Evolutionary conservation across 257 asterid species (phyloP), one percentile per base, ranked within the genome.

Genomic region (Solanum megistacrolobum): DNA sequence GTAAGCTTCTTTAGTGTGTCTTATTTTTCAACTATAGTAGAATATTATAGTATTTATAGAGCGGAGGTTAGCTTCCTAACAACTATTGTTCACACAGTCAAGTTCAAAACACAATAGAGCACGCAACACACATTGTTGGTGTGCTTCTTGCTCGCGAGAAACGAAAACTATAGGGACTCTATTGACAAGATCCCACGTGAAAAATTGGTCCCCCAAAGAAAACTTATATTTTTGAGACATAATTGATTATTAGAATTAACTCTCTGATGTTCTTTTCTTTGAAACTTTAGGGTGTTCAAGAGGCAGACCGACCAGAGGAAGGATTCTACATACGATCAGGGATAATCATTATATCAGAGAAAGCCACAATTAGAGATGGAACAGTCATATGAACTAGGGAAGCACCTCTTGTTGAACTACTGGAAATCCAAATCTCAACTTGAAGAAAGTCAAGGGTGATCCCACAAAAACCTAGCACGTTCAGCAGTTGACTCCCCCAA

Each of bases 301-400:
- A 96, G 92, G 98, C 98, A 25, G 96, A 94, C 88, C 88, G 97
- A 66, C 91, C 96, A 3, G 93, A 92, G 35, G 94, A 94, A 84
- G 99, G 99, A 7, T 96, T 95, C 92, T 94, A 96, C 87, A 94
- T 97, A 18, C 94, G 99, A 65, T 92, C 95, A 11, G 99, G 99
- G 87, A 92, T 97, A 85, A 92, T 94, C 27, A 79, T 94, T 84
- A 84, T 97, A 89, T 66, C 39, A 27, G 98, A 97, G 94, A 97
- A 97, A 90, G 98, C 98, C 38, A 97, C 96, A 7, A 95, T 97
- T 82, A 38, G 41, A 4, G 96, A 95, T 91, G 98, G 98, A 85
- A 95, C 91, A 2, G 91, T 96, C 75, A 95, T 97, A 89, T 95
- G 87, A 90, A 52, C 27, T 65, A 5, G 68, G 7, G 34, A 73